phyloP scores from a whole-genome alignment of 1,139 yeast species.

The Dujonia santamariae region DNA sequence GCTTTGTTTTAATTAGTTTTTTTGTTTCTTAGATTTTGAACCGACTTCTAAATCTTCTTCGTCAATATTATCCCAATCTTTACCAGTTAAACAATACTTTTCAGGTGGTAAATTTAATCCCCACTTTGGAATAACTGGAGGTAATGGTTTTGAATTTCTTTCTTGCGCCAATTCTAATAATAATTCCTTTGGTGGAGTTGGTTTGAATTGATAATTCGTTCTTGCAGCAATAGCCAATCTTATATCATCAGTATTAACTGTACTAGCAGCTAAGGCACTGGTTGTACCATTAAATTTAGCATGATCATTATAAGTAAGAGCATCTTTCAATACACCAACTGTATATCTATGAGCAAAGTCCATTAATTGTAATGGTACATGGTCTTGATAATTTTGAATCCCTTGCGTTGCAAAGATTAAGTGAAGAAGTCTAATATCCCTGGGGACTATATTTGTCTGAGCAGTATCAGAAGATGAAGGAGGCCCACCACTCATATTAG shows the following conservation, averaged over 20 bases:
- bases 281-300: slow-evolving; percentile 42
- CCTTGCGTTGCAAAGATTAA: slow-evolving; percentile 92
- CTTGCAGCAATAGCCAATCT: slow-evolving; percentile 91
- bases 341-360: slow-evolving; percentile 94
- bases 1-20: neutral
- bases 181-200: slow-evolving; percentile 91
- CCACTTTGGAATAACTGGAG: slow-evolving; percentile 89
- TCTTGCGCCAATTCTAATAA: slow-evolving; percentile 89
- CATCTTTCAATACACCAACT: slow-evolving; percentile 81
- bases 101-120: slow-evolving; percentile 96
- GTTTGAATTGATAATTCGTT: slow-evolving; percentile 91
- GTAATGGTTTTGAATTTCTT: slow-evolving; percentile 83
- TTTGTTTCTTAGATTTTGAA: slow-evolving; percentile 5
- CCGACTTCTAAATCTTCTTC: slow-evolving; percentile 28
- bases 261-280: slow-evolving; percentile 39
- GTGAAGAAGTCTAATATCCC: slow-evolving; percentile 89
- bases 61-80: slow-evolving; percentile 58
- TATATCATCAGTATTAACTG: slow-evolving; percentile 81
- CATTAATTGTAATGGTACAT: slow-evolving; percentile 92
- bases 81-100: slow-evolving; percentile 87
- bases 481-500: slow-evolving; percentile 7
- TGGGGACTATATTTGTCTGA: slow-evolving; percentile 47
- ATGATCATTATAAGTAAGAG: slow-evolving; percentile 84
- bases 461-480: slow-evolving; percentile 3
- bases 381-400: slow-evolving; percentile 88